phyloP scores from a whole-genome alignment of 306 rosid species.

The Cotoneaster glaucophyllus region DNA sequence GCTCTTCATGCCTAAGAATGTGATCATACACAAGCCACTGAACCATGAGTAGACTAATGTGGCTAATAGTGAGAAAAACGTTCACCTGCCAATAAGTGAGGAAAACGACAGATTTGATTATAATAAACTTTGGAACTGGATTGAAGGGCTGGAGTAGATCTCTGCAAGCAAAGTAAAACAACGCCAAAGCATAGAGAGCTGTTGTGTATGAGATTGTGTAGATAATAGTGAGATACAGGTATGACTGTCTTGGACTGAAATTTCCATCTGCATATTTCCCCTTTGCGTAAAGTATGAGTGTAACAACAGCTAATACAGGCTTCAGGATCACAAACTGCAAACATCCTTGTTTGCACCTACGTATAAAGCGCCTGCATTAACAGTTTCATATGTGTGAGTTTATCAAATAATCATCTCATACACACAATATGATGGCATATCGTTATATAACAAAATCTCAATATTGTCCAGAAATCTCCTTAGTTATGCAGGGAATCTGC shows the following conservation, averaged over 20 bases:
- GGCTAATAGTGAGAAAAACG: background rate
- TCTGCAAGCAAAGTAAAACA: slow-evolving; percentile 94
- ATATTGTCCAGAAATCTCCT: background rate
- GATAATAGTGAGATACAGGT: slow-evolving; percentile 89
- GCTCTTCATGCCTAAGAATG: slow-evolving; percentile 3
- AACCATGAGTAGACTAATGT: background rate
- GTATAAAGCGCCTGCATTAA: slow-evolving; percentile 85
- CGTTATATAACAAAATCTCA: slow-evolving; percentile 2
- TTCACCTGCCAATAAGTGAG: slow-evolving; percentile 99
- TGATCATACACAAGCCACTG: background rate
- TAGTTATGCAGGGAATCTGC: background rate
- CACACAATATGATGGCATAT: slow-evolving; percentile 10
- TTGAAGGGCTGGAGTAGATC: slow-evolving; percentile 97
- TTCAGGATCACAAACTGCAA: slow-evolving; percentile 96
- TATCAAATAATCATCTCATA: slow-evolving; percentile 3
- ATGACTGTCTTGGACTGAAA: slow-evolving; percentile 81
- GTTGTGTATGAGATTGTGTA: slow-evolving; percentile 79
- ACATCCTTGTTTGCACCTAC: slow-evolving; percentile 98
- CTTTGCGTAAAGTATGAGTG: slow-evolving; percentile 79
- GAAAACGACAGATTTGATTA: slow-evolving; percentile 92
- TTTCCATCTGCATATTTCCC: slow-evolving; percentile 88
- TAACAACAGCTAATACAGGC: slow-evolving; percentile 77
- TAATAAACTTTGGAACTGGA: slow-evolving; percentile 91
- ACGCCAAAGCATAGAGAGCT: slow-evolving; percentile 84
- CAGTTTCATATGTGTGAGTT: slow-evolving; percentile 20